Evolutionary conservation across 345 rosid genomes (phyloP), one percentile per base, ranked within the genome.

Genomic region (Erucastrum elatum): DNA sequence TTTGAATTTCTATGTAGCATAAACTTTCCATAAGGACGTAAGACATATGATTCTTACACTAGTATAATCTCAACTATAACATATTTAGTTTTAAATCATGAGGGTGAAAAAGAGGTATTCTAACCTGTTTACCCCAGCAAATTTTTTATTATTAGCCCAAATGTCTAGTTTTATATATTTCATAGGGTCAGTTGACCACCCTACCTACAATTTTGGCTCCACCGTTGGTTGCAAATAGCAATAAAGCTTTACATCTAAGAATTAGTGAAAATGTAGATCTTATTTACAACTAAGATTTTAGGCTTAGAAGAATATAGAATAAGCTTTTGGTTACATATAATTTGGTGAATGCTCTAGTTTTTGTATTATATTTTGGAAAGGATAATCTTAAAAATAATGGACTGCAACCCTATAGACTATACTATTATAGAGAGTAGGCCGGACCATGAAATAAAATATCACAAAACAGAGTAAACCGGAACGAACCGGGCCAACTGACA

Each of bases 381-480:
- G 64, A 60, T 27, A 60, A 53, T 60, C 15, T 6, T 25, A 31
- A 3, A 62, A 17, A 7, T 10, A 76, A 31, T 77, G 75, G 66
- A 77, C 66, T 35, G 71, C 34, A 71, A 64, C 46, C 17, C 76
- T 71, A 65, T 64, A 11, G 64, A 60, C n/a, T 26, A 11, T 5
- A 21, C 21, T 12, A 59, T 1, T 26, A 10, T 21, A 70, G 11
- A 63, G 58, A 71, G 35, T 70, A 77, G 75, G 58, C 30, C 62
- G 15, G 7, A 72, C 55, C 55, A 49, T 49, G 4, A 49, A 49
- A 21, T 21, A 21, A 13, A 49, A 39, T 34, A 39, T 13, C 4
- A 4, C 13, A 49, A 4, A 49, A 6, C 55, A 13, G 16, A 13
- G 55, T 49, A 49, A 49, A 49, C 30, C 70, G 15, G 7, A 72